Percentiles rank a stretch among this genome's conserved stretches.
These are phyloP conservation scores for Stereocaulon alpinum DNA, from an alignment of 495 filamentous ascomycete species.

Conservation along the genomic window DNA sequence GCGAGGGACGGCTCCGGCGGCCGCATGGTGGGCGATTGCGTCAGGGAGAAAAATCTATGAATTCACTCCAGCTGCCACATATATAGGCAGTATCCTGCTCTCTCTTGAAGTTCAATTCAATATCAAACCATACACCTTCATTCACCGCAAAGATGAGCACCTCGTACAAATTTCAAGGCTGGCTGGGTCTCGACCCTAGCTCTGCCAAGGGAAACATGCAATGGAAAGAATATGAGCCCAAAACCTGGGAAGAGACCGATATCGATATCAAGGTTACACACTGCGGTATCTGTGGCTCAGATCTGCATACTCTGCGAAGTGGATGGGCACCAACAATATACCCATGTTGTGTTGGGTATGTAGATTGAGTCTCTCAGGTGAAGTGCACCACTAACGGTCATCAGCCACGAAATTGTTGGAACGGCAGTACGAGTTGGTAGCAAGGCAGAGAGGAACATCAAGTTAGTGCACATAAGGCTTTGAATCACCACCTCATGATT, in stretches of 20 bases:
- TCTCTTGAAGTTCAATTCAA: background rate
- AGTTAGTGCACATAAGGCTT: constrained; percentile 21
- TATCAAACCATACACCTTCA: background rate
- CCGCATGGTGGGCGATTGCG: background rate
- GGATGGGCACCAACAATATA: constrained; percentile 65
- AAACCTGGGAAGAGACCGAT: constrained; percentile 67
- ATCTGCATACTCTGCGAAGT: constrained; percentile 64
- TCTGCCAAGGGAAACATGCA: constrained; percentile 57
- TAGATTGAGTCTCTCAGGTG: background rate
- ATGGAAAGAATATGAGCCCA: constrained; percentile 64
- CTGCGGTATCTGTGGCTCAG: constrained; percentile 75
- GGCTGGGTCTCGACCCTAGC: constrained; percentile 57
- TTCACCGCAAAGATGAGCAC: constrained; percentile 20
- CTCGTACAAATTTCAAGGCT: constrained; percentile 64
- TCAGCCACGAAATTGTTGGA: constrained; percentile 74
- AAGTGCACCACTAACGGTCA: background rate
- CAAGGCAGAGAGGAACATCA: constrained; percentile 49
- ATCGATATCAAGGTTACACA: constrained; percentile 51
- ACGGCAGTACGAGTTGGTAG: constrained; percentile 59
- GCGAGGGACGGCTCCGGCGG: background rate
- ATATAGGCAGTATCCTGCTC: background rate
- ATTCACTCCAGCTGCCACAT: background rate
- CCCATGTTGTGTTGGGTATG: constrained; percentile 52
- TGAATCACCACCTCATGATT: background rate
- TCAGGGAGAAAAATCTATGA: background rate